phyloP scores from a whole-genome alignment of 768 basidiomycete species.

The Infundibulicybe gibba region DNA sequence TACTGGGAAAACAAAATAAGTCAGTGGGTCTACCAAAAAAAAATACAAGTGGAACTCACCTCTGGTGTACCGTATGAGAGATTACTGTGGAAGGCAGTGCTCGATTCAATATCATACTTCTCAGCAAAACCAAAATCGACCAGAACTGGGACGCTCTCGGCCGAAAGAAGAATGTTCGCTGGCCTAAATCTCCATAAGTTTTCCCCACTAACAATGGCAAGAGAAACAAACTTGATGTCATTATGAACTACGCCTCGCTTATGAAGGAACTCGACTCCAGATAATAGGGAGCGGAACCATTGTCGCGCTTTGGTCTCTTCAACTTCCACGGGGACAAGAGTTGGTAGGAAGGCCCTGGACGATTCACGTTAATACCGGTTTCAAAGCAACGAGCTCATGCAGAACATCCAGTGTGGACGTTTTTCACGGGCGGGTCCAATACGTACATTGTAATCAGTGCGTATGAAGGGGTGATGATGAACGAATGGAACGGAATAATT shows the following conservation, averaged over 20 bases:
- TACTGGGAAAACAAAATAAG: conserved; percentile 49
- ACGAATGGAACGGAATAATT: conserved; percentile 90
- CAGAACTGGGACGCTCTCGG: conserved; percentile 76
- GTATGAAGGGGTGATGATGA: conserved; percentile 89
- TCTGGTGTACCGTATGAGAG: conserved; percentile 91
- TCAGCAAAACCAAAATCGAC: conserved; percentile 98
- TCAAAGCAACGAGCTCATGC: conserved; percentile 4
- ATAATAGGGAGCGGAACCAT: conserved; percentile 83
- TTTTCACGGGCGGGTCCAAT: conserved; percentile 12
- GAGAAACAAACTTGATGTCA: conserved; percentile 67
- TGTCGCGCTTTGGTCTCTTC: conserved; percentile 70
- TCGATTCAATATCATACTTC: conserved; percentile 62
- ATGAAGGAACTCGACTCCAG: conserved; percentile 83
- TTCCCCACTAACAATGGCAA: background rate
- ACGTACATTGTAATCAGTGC: conserved; percentile 91
- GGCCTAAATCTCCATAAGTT: conserved; percentile 45
- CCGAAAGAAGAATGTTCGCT: conserved; percentile 87
- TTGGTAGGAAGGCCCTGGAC: conserved; percentile 81
- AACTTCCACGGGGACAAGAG: conserved; percentile 85
- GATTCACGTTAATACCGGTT: conserved; percentile 6
- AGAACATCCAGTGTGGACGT: background rate
- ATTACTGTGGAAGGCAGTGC: conserved; percentile 75
- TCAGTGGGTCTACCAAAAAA: background rate
- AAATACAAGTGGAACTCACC: conserved; percentile 32
- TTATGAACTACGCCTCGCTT: conserved; percentile 84